These are phyloP conservation scores for Blastobotrys persicus DNA, from an alignment of 1,139 yeast species.

Conservation along the genomic window DNA sequence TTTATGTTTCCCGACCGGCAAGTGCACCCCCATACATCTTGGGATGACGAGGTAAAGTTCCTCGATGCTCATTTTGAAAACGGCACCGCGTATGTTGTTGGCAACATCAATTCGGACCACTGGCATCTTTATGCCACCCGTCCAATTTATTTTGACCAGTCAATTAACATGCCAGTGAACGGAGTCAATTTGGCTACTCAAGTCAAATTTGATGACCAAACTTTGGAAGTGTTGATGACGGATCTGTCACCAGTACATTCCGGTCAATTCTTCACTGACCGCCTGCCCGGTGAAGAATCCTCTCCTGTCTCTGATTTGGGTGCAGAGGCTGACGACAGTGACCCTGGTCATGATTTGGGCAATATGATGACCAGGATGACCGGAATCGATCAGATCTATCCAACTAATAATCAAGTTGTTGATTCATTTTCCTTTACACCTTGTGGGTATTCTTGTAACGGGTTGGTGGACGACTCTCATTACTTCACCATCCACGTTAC, in stretches of 20 bases:
- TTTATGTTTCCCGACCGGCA: constrained; percentile 93
- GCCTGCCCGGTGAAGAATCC: constrained; percentile 44
- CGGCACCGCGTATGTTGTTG: constrained; percentile 75
- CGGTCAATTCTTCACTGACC: constrained; percentile 56
- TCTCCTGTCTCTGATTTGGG: constrained; percentile 30
- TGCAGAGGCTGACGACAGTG: constrained; percentile 52
- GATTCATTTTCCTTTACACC: constrained; percentile 96
- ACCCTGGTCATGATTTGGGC: constrained; percentile 79
- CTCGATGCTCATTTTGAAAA: constrained; percentile 51
- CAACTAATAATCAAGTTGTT: constrained; percentile 39
- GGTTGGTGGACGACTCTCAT: constrained; percentile 55
- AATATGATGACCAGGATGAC: constrained; percentile 60
- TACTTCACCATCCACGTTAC: constrained; percentile 93
- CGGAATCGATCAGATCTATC: constrained; percentile 60
- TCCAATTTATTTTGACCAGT: constrained; percentile 23
- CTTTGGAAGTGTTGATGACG: constrained; percentile 90
- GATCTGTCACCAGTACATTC: constrained; percentile 64
- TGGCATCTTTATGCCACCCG: constrained; percentile 86
- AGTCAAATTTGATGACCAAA: constrained; percentile 53
- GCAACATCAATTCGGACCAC: constrained; percentile 76
- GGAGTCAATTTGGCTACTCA: constrained; percentile 17
- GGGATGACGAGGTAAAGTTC: constrained; percentile 76
- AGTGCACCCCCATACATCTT: constrained; percentile 73
- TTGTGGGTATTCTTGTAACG: constrained; percentile 92
- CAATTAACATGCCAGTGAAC: constrained; percentile 17